phyloP scores from a whole-genome alignment of 2,329 filamentous ascomycete genomes.

The Ophiocordyceps unilateralis region DNA sequence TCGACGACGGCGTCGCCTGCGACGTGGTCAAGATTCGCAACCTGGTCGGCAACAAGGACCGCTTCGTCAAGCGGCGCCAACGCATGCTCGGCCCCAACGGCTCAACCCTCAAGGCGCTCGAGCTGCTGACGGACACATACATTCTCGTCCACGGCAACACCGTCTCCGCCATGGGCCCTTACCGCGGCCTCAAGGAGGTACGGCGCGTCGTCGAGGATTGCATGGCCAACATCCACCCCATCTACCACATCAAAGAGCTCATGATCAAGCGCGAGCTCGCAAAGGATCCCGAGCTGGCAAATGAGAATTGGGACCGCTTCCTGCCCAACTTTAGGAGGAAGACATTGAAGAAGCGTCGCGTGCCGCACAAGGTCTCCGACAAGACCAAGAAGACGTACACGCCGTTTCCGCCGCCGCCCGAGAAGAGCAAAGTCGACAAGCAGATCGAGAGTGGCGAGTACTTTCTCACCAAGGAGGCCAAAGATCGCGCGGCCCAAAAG shows the following conservation, averaged over 20 bases:
- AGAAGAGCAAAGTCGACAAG: conserved; percentile 97
- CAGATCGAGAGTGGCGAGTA: conserved; percentile 98
- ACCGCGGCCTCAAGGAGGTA: conserved; percentile 85
- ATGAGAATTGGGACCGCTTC: conserved; percentile 91
- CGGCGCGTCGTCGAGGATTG: conserved; percentile 82
- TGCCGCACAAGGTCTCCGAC: conserved; percentile 74
- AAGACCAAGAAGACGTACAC: conserved; percentile 92
- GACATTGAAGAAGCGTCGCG: conserved; percentile 66
- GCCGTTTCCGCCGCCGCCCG: conserved; percentile 86
- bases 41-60: conserved; percentile 81
- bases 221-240: conserved; percentile 93
- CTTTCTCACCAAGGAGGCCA: conserved; percentile 83
- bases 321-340: conserved; percentile 94
- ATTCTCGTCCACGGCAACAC: conserved; percentile 95
- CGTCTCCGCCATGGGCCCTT: conserved; percentile 78
- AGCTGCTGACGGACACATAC: conserved; percentile 81
- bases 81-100: conserved; percentile 83
- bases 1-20: conserved; percentile 80
- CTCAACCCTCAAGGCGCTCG: conserved; percentile 82
- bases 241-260: conserved; percentile 61
- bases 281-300: conserved; percentile 71
- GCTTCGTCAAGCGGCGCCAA: conserved; percentile 88
- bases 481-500: conserved; percentile 66
- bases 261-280: conserved; percentile 89
- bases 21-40: conserved; percentile 93